Percentiles rank a stretch among this genome's conserved stretches.
Evolutionary conservation across 2,329 filamentous ascomycete genomes (phyloP).

Genomic region (Rutstroemia sp.): DNA sequence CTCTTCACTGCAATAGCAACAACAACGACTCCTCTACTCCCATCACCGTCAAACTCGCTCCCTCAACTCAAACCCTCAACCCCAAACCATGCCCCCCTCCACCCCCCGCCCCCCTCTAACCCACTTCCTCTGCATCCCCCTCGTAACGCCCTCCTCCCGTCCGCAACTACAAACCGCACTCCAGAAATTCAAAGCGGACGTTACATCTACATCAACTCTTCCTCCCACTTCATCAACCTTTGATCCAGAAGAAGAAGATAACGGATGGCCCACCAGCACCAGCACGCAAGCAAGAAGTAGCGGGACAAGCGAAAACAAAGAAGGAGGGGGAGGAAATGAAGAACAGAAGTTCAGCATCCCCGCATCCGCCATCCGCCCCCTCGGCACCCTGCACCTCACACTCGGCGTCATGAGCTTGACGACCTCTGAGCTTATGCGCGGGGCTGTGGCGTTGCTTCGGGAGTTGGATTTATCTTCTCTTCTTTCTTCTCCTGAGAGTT

Average conservation of each 20-base stretch:
- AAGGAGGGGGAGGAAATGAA: no score
- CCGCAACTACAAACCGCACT: constrained; percentile 57
- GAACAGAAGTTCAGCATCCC: constrained; percentile 39
- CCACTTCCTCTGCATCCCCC: constrained; percentile 70
- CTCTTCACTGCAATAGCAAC: no score
- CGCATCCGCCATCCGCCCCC: constrained; percentile 60
- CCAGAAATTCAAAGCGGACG: background rate
- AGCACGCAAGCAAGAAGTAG: no score
- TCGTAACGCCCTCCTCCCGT: constrained; percentile 54
- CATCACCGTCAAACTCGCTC: background rate
- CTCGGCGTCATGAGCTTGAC: constrained; percentile 76
- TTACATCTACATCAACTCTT: background rate
- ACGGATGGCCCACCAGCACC: background rate
- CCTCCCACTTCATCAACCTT: no score
- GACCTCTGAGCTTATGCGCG: constrained; percentile 39
- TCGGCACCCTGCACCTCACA: constrained; percentile 78
- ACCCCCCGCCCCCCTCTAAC: constrained; percentile 42
- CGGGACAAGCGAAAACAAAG: no score
- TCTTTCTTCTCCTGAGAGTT: constrained; percentile 19
- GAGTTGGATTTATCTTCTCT: constrained; percentile 36
- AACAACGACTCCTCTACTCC: background rate
- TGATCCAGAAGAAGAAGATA: background rate
- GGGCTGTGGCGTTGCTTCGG: constrained; percentile 38
- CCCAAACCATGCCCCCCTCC: constrained; percentile 12
- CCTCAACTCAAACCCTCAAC: background rate